phyloP scores from a whole-genome alignment of 2,329 filamentous ascomycete genomes.

The Neospermospora avenae region DNA sequence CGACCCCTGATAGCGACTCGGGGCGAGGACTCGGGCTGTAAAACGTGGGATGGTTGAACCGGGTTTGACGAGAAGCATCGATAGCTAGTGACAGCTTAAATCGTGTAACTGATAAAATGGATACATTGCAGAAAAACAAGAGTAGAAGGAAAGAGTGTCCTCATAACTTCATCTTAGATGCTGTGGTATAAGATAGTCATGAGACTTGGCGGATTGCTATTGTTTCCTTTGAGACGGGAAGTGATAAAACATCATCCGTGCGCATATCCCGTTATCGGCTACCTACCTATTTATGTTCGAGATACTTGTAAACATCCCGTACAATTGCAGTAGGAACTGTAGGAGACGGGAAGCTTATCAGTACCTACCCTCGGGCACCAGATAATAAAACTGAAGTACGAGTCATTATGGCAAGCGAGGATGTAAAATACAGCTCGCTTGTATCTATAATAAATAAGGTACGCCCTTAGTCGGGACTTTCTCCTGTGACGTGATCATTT shows the following conservation, averaged over 20 bases:
- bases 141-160: neutral
- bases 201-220: neutral
- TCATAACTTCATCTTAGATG: neutral
- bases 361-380: too few species aligned
- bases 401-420: neutral
- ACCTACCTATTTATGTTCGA: too few species aligned
- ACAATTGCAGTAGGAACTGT: too few species aligned
- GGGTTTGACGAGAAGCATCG: neutral
- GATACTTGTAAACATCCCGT: too few species aligned
- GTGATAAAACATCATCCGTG: neutral
- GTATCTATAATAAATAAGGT: neutral
- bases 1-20: neutral
- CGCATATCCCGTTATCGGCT: neutral
- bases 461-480: neutral
- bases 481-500: constrained; percentile 3
- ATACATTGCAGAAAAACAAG: too few species aligned
- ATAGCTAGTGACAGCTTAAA: neutral
- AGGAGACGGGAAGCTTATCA: too few species aligned
- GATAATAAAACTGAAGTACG: neutral
- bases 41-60: neutral
- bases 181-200: neutral
- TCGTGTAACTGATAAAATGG: neutral
- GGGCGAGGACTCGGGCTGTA: neutral
- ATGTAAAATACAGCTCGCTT: neutral
- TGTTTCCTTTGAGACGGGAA: neutral